Evolutionary conservation across 75 land plant species (phyloP), one percentile per base, ranked within the genome.

Genomic region (Azolla pinnata): DNA sequence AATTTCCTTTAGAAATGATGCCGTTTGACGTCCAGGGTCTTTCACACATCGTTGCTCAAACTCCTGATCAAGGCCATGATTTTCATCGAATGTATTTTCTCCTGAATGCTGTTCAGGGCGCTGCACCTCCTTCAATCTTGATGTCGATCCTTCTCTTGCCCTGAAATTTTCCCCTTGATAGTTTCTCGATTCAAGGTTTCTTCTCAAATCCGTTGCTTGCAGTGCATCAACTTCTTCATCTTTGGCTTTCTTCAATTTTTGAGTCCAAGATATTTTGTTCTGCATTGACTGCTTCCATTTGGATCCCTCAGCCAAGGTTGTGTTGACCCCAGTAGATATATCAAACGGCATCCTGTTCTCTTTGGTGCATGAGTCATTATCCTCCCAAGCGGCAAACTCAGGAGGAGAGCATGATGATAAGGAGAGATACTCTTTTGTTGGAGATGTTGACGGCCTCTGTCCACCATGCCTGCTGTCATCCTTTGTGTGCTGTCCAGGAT

Each of bases 341-440:
- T 52, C 28, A 24, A 52, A 52, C 3, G 54, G 54, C 26, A 52
- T 25, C 29, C 54, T 52, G 24, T 52, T 52, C 29, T 52, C 54
- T 52, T 52, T 52, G 26, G 54, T 24, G 10, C 14, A 9, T 52
- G 54, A 21, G 24, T 26, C 54, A 52, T 52, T 29, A 52, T 52
- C 29, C 25, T 52, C 54, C 54, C 54, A 52, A 9, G 54, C 54
- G 24, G 54, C 54, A 52, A 52, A 52, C 28, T 52, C 54, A 3
- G 54, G 54, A 3, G 54, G 27, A 23, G 29, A 23, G 5, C 25
- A 52, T 3, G 5, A 52, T 25, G 54, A 52, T 52, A 25, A 26
- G 16, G 3, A 23, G 17, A 3, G 23, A 18, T 46, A 24, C 29
- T 52, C 24, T 25, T 27, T 52, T 25, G 18, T 29, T 24, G 54